Conservation (phyloP, 345 rosid genomes). For the Balakata baccata region DNA sequence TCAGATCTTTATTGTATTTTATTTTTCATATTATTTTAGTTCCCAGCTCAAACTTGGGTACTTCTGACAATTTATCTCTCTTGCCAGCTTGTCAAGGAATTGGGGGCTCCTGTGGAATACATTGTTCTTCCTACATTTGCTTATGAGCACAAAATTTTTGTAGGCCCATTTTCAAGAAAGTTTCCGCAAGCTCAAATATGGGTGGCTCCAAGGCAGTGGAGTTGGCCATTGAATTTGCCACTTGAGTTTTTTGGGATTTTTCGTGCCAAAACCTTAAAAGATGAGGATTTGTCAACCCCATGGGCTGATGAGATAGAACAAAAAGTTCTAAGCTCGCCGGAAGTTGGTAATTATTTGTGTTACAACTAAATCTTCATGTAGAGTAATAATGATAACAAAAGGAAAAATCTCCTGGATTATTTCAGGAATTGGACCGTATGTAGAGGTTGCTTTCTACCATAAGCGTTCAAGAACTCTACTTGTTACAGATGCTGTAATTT, state of each 20-base stretch:
- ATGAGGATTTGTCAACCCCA: conserved; percentile 69
- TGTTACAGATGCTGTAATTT: conserved; percentile 88
- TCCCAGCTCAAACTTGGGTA: conserved; percentile 15
- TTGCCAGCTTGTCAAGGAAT: conserved; percentile 77
- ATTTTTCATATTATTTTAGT: neutral
- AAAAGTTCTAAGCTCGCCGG: conserved; percentile 88
- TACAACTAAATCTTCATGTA: conserved; percentile 6
- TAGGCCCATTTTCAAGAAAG: conserved; percentile 92
- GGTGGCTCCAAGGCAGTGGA: conserved; percentile 99
- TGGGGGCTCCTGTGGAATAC: conserved; percentile 80
- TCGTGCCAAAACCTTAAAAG: conserved; percentile 68
- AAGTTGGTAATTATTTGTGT: conserved; percentile 62
- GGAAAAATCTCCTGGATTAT: conserved; percentile 10
- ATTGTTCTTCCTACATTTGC: conserved; percentile 92
- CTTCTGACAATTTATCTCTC: conserved; percentile 14
- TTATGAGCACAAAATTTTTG: conserved; percentile 94
- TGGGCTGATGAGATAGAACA: conserved; percentile 94
- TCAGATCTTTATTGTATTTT: neutral
- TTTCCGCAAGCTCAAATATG: conserved; percentile 82
- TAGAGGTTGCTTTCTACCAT: conserved; percentile 93
- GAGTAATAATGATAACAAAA: neutral
- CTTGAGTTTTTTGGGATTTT: conserved; percentile 92
- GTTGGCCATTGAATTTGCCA: conserved; percentile 94
- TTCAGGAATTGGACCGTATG: conserved; percentile 89
- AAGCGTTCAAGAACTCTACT: conserved; percentile 75